phyloP scores from a whole-genome alignment of 345 rosid species.

The Cardamine occulta region DNA sequence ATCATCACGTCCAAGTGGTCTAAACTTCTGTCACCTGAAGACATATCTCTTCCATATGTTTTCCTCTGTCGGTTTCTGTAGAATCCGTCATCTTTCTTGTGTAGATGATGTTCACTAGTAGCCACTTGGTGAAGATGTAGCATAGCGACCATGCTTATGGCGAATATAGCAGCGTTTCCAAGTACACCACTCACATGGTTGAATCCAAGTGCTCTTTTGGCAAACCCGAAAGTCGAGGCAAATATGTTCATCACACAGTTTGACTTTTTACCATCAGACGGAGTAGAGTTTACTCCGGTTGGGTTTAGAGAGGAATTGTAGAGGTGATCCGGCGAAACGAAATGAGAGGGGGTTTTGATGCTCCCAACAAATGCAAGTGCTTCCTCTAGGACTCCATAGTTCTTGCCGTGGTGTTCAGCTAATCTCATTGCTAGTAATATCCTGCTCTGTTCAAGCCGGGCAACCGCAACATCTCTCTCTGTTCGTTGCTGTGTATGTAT shows the following conservation, averaged over 20 bases:
- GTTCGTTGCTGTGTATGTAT: constrained; percentile 82
- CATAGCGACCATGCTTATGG: constrained; percentile 77
- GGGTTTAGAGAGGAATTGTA: constrained; percentile 48
- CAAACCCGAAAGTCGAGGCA: constrained; percentile 61
- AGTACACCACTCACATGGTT: constrained; percentile 68
- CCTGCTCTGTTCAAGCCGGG: constrained; percentile 88
- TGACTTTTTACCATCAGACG: constrained; percentile 39
- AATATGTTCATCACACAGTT: constrained; percentile 54
- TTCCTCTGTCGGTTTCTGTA: constrained; percentile 45
- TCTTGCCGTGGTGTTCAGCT: constrained; percentile 83
- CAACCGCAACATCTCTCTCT: constrained; percentile 89
- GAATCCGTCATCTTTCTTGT: constrained; percentile 47
- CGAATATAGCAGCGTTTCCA: constrained; percentile 80
- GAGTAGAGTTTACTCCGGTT: constrained; percentile 42
- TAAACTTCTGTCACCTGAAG: constrained; percentile 46
- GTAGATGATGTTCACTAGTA: constrained; percentile 44
- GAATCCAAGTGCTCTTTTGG: constrained; percentile 60
- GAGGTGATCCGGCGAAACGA: constrained; percentile 65
- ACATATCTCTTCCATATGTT: constrained; percentile 43
- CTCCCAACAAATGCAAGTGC: constrained; percentile 84
- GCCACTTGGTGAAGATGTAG: constrained; percentile 68
- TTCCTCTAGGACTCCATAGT: constrained; percentile 85
- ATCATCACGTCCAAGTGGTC: constrained; percentile 72
- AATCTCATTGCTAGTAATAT: constrained; percentile 83
- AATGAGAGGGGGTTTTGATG: constrained; percentile 53